phyloP scores from a whole-genome alignment of 2,329 filamentous ascomycete genomes.

The Pyrenophora tritici-repentis region DNA sequence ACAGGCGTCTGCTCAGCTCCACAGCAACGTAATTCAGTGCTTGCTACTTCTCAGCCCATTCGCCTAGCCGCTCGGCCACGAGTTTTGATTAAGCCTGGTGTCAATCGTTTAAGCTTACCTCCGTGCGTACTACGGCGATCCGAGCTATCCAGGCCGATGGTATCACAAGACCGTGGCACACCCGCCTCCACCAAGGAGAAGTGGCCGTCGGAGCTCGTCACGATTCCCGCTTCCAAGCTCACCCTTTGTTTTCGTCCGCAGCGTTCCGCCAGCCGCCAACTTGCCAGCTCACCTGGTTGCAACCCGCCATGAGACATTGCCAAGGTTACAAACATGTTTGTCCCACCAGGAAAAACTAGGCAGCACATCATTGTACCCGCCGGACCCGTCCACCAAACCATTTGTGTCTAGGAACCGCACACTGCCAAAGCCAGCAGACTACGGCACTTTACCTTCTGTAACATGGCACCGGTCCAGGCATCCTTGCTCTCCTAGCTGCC shows the following conservation, averaged over 20 bases:
- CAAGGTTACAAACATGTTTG: conserved; percentile 1
- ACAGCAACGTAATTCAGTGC: conserved; percentile 37
- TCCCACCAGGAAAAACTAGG: conserved; percentile 1
- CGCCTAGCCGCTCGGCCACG: conserved; percentile 27
- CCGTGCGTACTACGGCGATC: conserved; percentile 33
- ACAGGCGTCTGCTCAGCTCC: conserved; percentile 38
- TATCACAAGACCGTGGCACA: conserved; percentile 15
- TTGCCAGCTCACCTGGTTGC: neutral
- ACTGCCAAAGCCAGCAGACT: conserved; percentile 26
- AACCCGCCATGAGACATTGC: neutral
- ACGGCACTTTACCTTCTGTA: conserved; percentile 20
- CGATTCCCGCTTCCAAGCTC: neutral
- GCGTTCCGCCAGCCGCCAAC: neutral
- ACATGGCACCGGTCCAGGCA: conserved; percentile 23
- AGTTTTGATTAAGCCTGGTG: conserved; percentile 38
- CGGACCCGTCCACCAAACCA: conserved; percentile 8
- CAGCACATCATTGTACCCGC: conserved; percentile 4
- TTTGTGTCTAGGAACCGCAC: conserved; percentile 5
- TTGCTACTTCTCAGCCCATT: conserved; percentile 26
- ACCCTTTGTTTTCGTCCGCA: conserved; percentile 2
- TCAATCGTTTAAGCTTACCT: conserved; percentile 44
- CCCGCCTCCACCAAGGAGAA: conserved; percentile 14
- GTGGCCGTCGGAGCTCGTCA: neutral
- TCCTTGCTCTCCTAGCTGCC: conserved; percentile 44
- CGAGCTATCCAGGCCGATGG: conserved; percentile 36